Evolutionary conservation across 305 asterid species (phyloP), one percentile per base, ranked within the genome.

Genomic region (Galium porrigens): DNA sequence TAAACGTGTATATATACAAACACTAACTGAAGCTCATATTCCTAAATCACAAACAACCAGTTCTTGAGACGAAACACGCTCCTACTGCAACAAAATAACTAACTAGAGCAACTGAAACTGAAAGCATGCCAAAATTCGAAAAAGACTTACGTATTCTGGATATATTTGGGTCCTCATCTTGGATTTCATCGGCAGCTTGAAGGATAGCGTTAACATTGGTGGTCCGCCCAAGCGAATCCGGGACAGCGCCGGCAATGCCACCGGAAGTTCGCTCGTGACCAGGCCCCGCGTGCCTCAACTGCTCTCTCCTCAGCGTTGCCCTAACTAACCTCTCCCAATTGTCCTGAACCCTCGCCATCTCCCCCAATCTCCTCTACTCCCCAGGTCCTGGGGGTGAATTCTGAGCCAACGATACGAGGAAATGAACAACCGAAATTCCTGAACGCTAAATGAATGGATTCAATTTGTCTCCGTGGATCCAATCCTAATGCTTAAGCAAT

Each of bases 131-230:
- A 14, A 51, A 37, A 58, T 6, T 4, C 52, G 18, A 4, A 34
- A 57, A 29, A 46, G 25, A 72, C 97, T 77, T 77, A 91, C 97
- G 71, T 60, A 91, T 91, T 73, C 98, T 80, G 6, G 96, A 90
- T 46, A 91, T 87, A 67, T 81, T 86, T 2, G 98, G 94, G 66
- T 91, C 89, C 77, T 86, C 90, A 1, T 86, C 77, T 66, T 91
- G 96, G 77, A 91, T 82, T 80, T 85, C 96, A 72, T 91, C 96
- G n/a, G 98, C 98, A 41, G 95, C 96, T 72, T 81, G 88, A 70
- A 91, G 77, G 73, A 91, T 91, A 14, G 89, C 77, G 57, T 91
- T 83, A 61, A 91, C 75, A 58, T 91, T 85, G 12, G 95, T 88
- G 68, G 90, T 74, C 58, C 95, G 83, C 58, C 79, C 89, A 39